Conservation (phyloP, 257 asterid genomes). For the Scutellaria galericulata region DNA sequence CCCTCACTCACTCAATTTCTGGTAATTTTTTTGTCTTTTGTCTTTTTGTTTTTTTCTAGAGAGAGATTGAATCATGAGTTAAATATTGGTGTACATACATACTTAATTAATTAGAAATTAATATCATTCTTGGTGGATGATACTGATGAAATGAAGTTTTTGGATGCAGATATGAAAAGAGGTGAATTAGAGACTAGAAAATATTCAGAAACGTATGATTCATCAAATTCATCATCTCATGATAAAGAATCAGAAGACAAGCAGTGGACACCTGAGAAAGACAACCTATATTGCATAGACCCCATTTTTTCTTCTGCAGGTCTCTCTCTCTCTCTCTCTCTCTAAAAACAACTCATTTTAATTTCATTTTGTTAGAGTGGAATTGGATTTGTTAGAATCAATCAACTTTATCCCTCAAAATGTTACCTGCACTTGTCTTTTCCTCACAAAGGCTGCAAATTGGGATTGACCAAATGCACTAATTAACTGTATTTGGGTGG, state of each 20-base stretch:
- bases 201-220: constrained; percentile 45
- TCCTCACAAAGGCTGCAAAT: constrained; percentile 40
- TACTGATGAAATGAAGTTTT: neutral
- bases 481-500: constrained; percentile 27
- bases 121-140: no score
- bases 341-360: neutral
- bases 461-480: constrained; percentile 44
- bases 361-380: neutral
- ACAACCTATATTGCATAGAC: constrained; percentile 46
- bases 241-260: constrained; percentile 37
- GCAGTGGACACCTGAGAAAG: constrained; percentile 48
- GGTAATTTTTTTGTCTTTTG: neutral
- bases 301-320: constrained; percentile 52
- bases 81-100: no score
- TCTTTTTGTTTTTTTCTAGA: neutral
- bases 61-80: no score
- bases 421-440: constrained; percentile 44
- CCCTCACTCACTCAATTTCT: constrained; percentile 38
- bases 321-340: constrained; percentile 33
- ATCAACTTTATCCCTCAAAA: constrained; percentile 37
- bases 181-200: constrained; percentile 44
- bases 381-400: constrained; percentile 27
- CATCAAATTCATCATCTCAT: constrained; percentile 47
- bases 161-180: constrained; percentile 44
- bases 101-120: no score